Evolutionary conservation across 768 basidiomycete genomes (phyloP).

Genomic region (Lenzites betulinus): DNA sequence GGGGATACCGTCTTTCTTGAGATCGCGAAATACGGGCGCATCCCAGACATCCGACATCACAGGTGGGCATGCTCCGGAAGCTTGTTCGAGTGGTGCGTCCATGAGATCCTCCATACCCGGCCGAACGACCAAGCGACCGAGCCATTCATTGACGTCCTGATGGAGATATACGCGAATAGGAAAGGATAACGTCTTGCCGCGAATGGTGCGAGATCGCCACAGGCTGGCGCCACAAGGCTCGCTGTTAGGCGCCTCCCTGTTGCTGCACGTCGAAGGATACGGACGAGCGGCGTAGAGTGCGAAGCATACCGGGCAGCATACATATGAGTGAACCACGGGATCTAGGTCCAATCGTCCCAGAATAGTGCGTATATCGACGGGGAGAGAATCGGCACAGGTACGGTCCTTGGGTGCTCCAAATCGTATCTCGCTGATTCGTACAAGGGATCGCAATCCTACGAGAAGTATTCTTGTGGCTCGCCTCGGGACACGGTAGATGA

Average conservation of each 20-base stretch:
- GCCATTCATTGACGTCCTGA: constrained; percentile 4
- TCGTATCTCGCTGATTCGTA: too few species aligned
- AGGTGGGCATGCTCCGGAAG: neutral
- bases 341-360: neutral
- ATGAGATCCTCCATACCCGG: constrained; percentile 8
- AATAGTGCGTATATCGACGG: neutral
- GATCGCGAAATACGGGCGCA: neutral
- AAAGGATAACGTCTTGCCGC: neutral
- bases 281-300: neutral
- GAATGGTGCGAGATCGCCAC: neutral
- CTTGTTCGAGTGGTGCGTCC: neutral
- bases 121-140: constrained; percentile 6
- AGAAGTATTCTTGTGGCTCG: neutral
- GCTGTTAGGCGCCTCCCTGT: neutral
- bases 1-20: neutral
- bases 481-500: neutral
- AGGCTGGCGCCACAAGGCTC: neutral
- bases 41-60: neutral
- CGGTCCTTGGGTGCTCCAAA: too few species aligned
- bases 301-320: neutral
- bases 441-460: neutral
- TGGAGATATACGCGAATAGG: constrained; percentile 4
- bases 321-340: neutral
- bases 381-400: neutral
- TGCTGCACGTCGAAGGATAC: neutral